Base-by-base conservation (phyloP, 2,329 filamentous ascomycete species). In the Stemphylium lycopersici region DNA sequence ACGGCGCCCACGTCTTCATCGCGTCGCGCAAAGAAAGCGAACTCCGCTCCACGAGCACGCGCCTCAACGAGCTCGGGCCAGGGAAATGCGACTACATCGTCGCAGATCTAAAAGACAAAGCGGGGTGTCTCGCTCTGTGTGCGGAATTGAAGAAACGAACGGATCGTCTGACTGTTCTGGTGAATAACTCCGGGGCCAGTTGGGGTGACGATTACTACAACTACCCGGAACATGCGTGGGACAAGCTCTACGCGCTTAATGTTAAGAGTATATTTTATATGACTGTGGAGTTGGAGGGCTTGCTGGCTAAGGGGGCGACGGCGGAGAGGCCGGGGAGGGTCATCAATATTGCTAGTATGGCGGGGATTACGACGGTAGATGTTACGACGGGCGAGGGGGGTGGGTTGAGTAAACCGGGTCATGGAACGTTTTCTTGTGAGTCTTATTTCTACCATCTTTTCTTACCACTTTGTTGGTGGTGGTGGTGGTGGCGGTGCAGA, bases 151-250 rank as follows among this genome's bases (percentile, higher is more conserved):
- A 76, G 55, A 80, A 80, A 66, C 73, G 76, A 8, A 69, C 69
- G 2, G 73, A 75, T 33, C 62, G 71, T 11, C 49, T 83, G 71
- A 82, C 69, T 61, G 78, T 83, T 20, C 70, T 83, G 16, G 74
- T 83, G 47, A 83, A 83, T 65, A 83, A 83, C 61, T 80, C 80
- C 7, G 81, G 81, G 13, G 81, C 78, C 7, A 81, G 80, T 47
- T 83, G 81, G 77, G 83, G 82, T 8, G 83, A 79, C 22, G 79
- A 82, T 24, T 85, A 84, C 66, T 81, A 84, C 55, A 77, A 84
- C 67, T 85, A 84, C 62, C 82, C 82, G 0, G 82, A 84, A 57
- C 75, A 78, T 41, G 83, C 80, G 36, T 86, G 83, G 81, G 83
- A 84, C 59, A 82, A 84, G 59, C 74, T 85, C 18, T 81, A 84